Base-by-base conservation (phyloP, 129 eudicot species). In the Saposhnikovia divaricata region DNA sequence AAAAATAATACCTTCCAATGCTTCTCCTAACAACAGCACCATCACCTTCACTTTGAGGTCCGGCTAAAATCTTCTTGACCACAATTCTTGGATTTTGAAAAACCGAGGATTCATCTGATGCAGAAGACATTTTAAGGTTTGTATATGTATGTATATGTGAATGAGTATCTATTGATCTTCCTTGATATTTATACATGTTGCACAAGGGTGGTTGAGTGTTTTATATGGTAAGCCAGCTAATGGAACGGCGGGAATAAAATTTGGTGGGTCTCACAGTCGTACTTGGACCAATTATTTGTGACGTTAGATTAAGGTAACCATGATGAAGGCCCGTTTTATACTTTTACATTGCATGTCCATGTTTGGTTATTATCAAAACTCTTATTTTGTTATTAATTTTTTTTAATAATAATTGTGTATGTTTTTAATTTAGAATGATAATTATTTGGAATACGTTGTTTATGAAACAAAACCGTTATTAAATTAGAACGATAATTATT, bases 21-120 rank as follows among this genome's bases (percentile, higher is more conserved):
- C 93, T 92, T 87, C 99, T 88, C 70, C 99, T 87, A 80, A 92
- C 99, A 81, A 84, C 86, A 39, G 98, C 97, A 12, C 99, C 99
- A 39, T 89, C 87, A 23, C 98, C 98, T 80, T 90, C 97, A 13
- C 89, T 48, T 75, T 92, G 98, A 50, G 92, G 80, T 86, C 81
- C 89, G 2, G 99, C 90, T 81, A 92, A 68, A 37, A 96, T 69
- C 83, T 89, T 92, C 88, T 90, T 96, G 43, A 78, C 78, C 31
- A 96, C 99, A 83, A 82, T 69, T 87, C 98, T 96, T 11, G 98
- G 92, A 46, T 74, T 76, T 6, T 79, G 70, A 43, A 93, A 87
- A 5, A 84, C 85, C 47, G 66, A n/a, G 65, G 15, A 69, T 77
- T 81, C 75, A 71, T 86, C 51, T 37, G 88, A 77, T 43, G 80